These are phyloP conservation scores for Euphorbia neoarborescens DNA, from an alignment of 441 rosid species.

Conservation along the genomic window DNA sequence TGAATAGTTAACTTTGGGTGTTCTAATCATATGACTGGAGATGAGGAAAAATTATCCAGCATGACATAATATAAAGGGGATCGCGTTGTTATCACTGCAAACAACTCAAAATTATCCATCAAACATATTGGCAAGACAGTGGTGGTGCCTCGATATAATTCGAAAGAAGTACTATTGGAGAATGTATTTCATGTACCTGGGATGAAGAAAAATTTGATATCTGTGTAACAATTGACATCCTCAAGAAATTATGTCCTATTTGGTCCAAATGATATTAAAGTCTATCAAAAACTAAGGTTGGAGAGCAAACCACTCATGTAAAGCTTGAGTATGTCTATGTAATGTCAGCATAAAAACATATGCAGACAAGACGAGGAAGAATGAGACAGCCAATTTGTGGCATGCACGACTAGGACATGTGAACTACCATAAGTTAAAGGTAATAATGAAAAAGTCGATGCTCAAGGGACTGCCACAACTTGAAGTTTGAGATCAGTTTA, in stretches of 20 bases:
- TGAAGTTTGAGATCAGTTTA: no score
- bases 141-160: background rate
- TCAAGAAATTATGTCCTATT: conserved; percentile 4
- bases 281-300: background rate
- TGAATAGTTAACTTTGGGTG: no score
- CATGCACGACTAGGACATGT: no score
- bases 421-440: no score
- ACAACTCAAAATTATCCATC: background rate
- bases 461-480: no score
- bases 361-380: conserved; percentile 7
- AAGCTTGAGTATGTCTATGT: conserved; percentile 5
- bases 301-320: background rate
- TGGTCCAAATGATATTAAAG: background rate
- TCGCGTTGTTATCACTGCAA: background rate
- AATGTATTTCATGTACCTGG: conserved; percentile 6
- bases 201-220: conserved; percentile 5
- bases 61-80: background rate
- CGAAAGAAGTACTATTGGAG: background rate
- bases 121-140: background rate
- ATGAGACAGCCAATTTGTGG: background rate
- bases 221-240: background rate
- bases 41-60: background rate
- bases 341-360: background rate
- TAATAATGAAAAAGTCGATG: no score
- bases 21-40: background rate